Conservation (phyloP, 2,329 filamentous ascomycete genomes). For the Dactylellina parvicollis region DNA sequence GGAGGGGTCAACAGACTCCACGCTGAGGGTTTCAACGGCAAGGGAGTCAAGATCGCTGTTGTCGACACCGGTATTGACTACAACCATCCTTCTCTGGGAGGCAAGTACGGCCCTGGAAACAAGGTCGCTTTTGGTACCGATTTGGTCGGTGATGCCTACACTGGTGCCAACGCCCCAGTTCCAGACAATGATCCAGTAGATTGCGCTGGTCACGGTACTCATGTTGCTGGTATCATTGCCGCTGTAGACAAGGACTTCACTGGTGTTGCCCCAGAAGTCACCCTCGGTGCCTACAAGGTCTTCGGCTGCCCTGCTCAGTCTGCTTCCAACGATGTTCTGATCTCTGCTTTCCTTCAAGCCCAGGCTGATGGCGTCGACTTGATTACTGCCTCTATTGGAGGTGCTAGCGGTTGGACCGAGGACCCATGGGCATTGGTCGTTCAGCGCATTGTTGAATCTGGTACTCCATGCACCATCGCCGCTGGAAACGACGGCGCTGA, state of each 20-base stretch:
- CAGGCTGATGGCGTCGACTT: constrained; percentile 60
- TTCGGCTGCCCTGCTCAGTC: constrained; percentile 56
- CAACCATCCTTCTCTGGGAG: constrained; percentile 56
- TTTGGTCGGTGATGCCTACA: constrained; percentile 56
- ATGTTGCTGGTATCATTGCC: constrained; percentile 57
- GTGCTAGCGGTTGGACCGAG: constrained; percentile 60
- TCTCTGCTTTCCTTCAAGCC: constrained; percentile 59
- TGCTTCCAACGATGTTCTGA: constrained; percentile 59
- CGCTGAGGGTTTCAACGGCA: constrained; percentile 37
- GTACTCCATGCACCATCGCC: constrained; percentile 66
- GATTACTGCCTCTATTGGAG: constrained; percentile 61
- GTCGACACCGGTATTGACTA: constrained; percentile 58
- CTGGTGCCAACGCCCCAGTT: constrained; percentile 42
- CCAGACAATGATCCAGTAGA: constrained; percentile 56
- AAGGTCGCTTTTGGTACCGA: constrained; percentile 56
- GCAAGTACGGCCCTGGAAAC: constrained; percentile 55
- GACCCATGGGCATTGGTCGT: constrained; percentile 62
- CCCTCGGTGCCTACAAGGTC: constrained; percentile 59
- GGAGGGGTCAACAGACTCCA: constrained; percentile 46
- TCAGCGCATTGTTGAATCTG: constrained; percentile 63
- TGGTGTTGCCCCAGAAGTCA: constrained; percentile 59
- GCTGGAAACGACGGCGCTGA: constrained; percentile 66
- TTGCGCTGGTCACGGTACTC: constrained; percentile 57
- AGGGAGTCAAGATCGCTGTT: constrained; percentile 49
- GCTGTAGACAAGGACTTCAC: constrained; percentile 56